phyloP scores from a whole-genome alignment of 2,329 filamentous ascomycete species.

The Epichloe festucae region DNA sequence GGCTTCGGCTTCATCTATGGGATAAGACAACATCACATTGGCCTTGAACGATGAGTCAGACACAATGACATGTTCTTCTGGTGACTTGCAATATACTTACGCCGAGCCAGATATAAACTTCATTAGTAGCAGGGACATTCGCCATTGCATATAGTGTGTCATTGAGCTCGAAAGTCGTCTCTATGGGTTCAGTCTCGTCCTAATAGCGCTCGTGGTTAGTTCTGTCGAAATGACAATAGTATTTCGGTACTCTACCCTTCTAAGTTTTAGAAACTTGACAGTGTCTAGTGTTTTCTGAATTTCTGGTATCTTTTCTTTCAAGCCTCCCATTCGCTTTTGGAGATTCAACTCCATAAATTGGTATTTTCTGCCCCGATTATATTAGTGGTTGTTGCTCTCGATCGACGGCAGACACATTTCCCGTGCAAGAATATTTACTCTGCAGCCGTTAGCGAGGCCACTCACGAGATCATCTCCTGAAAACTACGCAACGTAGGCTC shows the following conservation, averaged over 20 bases:
- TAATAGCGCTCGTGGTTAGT: conserved; percentile 11
- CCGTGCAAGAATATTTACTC: not conserved
- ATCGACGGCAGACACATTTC: not conserved
- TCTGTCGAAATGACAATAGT: not conserved
- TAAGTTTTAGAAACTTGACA: conserved; percentile 68
- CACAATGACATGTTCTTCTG: not conserved
- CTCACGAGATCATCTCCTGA: conserved; percentile 87
- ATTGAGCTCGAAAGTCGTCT: conserved; percentile 92
- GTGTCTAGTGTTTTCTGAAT: conserved; percentile 93
- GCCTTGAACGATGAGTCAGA: conserved; percentile 38
- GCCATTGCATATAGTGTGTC: conserved; percentile 91
- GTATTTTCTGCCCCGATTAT: conserved; percentile 59
- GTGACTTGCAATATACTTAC: conserved; percentile 28
- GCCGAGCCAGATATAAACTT: conserved; percentile 96
- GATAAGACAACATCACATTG: conserved; percentile 96
- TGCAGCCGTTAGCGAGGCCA: conserved; percentile 8
- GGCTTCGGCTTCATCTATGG: conserved; percentile 71
- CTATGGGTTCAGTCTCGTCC: conserved; percentile 54
- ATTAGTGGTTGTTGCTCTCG: conserved; percentile 3
- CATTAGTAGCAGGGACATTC: conserved; percentile 65
- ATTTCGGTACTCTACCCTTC: conserved; percentile 42
- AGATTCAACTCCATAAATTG: conserved; percentile 98
- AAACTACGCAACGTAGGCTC: conserved; percentile 72
- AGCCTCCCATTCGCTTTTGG: conserved; percentile 63
- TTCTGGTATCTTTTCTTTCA: conserved; percentile 93